phyloP scores from a whole-genome alignment of 1,284 basidiomycete genomes.

The Leccinum subspadiceum region DNA sequence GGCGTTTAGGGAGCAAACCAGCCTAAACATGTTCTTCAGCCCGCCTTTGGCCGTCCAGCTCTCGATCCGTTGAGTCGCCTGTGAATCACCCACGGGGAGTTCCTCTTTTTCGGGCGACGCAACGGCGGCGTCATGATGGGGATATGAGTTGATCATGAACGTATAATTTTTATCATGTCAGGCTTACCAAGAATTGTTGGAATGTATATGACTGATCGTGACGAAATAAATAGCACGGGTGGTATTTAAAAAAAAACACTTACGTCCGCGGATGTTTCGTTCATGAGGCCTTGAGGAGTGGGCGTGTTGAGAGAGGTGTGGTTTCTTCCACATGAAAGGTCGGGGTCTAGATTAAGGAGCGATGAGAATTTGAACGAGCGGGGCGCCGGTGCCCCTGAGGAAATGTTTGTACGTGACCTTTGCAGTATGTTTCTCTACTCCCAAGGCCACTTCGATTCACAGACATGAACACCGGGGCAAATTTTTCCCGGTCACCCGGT shows the following conservation, averaged over 20 bases:
- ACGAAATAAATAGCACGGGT: background rate
- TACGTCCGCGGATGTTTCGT: background rate
- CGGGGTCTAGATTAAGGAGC: background rate
- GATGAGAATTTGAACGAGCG: background rate
- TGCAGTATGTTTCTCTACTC: background rate
- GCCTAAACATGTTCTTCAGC: constrained; percentile 16
- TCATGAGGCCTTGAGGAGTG: background rate
- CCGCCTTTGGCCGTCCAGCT: constrained; percentile 27
- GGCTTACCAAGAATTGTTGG: background rate
- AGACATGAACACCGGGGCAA: background rate
- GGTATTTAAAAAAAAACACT: background rate
- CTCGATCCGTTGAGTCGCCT: constrained; percentile 28
- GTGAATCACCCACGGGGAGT: constrained; percentile 6
- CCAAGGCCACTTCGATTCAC: background rate
- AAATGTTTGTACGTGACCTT: background rate
- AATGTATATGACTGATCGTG: background rate
- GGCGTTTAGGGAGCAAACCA: background rate
- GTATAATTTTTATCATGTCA: background rate
- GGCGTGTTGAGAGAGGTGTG: background rate
- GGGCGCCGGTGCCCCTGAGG: background rate
- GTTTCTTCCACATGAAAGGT: background rate
- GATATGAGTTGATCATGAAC: background rate
- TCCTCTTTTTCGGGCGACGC: too few relatives aligned
- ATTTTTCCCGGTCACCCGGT: background rate
- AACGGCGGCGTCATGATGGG: background rate